These are phyloP conservation scores for Scopulariopsis brevicaulis DNA, from an alignment of 2,329 filamentous ascomycete genomes.

Conservation along the genomic window DNA sequence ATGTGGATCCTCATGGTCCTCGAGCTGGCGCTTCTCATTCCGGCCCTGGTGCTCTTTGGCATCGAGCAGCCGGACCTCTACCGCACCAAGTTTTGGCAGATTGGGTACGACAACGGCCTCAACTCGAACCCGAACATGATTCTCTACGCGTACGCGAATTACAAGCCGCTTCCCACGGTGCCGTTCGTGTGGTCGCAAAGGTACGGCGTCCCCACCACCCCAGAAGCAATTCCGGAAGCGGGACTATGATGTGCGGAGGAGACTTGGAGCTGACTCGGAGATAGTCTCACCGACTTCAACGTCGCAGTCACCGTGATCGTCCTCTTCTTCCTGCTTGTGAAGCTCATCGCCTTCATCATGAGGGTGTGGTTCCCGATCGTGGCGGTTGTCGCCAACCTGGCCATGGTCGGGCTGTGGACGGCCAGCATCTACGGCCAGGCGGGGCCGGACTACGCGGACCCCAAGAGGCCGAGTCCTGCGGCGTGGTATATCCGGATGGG, in stretches of 20 bases:
- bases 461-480: slow-evolving; percentile 44
- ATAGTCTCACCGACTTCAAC: slow-evolving; percentile 63
- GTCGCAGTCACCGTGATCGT: slow-evolving; percentile 65
- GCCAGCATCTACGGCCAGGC: slow-evolving; percentile 61
- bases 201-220: slow-evolving; percentile 25
- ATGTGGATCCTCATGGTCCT: slow-evolving; percentile 53
- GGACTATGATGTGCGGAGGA: slow-evolving; percentile 4
- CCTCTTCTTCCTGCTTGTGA: slow-evolving; percentile 64
- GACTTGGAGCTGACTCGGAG: neutral
- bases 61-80: slow-evolving; percentile 65
- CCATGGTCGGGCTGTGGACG: slow-evolving; percentile 50
- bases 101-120: slow-evolving; percentile 59
- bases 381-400: slow-evolving; percentile 43
- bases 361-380: slow-evolving; percentile 59
- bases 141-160: slow-evolving; percentile 64
- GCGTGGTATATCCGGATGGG: slow-evolving; percentile 68
- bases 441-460: slow-evolving; percentile 61
- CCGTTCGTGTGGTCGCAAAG: slow-evolving; percentile 64
- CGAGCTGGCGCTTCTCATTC: slow-evolving; percentile 55
- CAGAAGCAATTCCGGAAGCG: neutral
- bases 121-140: slow-evolving; percentile 63
- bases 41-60: slow-evolving; percentile 58
- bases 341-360: slow-evolving; percentile 59
- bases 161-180: slow-evolving; percentile 45
- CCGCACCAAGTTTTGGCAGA: slow-evolving; percentile 60